phyloP scores from a whole-genome alignment of 495 filamentous ascomycete species.

The Penicillium daleae region DNA sequence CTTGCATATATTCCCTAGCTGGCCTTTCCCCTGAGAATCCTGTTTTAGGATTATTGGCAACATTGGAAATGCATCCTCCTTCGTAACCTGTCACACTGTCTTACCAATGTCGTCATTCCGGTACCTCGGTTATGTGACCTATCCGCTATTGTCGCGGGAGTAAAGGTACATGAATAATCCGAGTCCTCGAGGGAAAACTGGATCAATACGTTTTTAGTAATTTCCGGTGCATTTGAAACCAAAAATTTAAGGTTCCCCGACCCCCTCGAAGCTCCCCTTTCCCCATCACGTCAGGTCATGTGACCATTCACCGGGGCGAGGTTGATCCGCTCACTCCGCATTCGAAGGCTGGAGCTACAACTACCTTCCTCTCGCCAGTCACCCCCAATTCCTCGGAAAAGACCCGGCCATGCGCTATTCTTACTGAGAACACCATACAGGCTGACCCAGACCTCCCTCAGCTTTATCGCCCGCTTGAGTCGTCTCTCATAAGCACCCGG shows the following conservation, averaged over 20 bases:
- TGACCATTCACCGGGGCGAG: conserved; percentile 22
- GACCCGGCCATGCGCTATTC: neutral
- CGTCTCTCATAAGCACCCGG: conserved; percentile 20
- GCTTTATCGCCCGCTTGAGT: conserved; percentile 5
- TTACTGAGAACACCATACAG: neutral
- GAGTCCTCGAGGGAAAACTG: neutral
- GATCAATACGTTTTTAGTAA: neutral
- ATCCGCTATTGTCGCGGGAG: neutral
- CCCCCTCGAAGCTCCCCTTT: neutral
- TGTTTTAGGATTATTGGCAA: neutral
- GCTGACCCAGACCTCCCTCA: neutral
- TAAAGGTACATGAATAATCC: neutral
- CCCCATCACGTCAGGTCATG: conserved; percentile 18
- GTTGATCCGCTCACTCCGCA: conserved; percentile 33
- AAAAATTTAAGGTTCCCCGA: neutral
- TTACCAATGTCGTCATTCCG: conserved; percentile 29
- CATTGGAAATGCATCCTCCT: neutral
- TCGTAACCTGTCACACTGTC: neutral
- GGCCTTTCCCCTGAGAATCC: neutral
- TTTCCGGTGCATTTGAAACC: neutral
- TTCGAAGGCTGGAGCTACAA: conserved; percentile 27
- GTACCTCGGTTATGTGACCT: conserved; percentile 8
- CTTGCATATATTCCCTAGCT: neutral
- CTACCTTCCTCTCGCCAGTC: conserved; percentile 15
- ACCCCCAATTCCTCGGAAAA: conserved; percentile 18